Evolutionary conservation across 78 protist genomes (phyloP).

Genomic region (Speleostelium caveatum): DNA sequence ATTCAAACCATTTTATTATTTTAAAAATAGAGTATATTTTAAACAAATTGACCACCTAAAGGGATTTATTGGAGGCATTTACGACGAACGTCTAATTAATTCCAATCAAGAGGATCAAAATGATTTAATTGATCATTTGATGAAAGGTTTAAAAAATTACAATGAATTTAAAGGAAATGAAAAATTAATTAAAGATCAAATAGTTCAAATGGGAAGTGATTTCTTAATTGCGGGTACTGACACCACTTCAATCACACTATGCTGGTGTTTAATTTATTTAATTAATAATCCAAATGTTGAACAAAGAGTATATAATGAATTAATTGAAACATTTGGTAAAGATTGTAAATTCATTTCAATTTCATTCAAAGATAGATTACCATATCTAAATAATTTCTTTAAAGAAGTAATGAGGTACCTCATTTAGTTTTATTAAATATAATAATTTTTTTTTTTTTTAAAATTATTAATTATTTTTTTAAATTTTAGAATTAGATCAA

Average conservation of each 20-base stretch:
- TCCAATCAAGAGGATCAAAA: constrained; percentile 11
- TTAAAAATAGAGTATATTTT: neutral
- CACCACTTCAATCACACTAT: constrained; percentile 8
- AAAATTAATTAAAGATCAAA: neutral
- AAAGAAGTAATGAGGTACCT: constrained; percentile 42
- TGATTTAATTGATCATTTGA: constrained; percentile 57
- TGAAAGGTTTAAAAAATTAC: too few relatives aligned
- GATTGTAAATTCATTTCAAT: neutral
- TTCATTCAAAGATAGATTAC: neutral
- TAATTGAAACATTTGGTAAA: constrained; percentile 13
- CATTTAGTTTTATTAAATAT: too few relatives aligned
- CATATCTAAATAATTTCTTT: constrained; percentile 15
- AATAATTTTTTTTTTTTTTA: too few relatives aligned
- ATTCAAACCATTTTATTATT: neutral
- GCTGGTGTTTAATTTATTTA: constrained; percentile 22
- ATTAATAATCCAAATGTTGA: constrained; percentile 32
- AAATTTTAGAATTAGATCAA: constrained; percentile 16
- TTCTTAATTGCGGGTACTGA: constrained; percentile 39
- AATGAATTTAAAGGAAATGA: constrained; percentile 4
- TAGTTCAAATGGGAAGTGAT: constrained; percentile 27
- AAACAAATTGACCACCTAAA: neutral
- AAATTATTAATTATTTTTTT: too few relatives aligned
- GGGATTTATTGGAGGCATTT: neutral
- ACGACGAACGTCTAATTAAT: neutral
- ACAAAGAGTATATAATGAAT: constrained; percentile 35